These are phyloP conservation scores for Mucor irregularis DNA, from an alignment of 371 early-diverging fungal genomes.

Conservation along the genomic window DNA sequence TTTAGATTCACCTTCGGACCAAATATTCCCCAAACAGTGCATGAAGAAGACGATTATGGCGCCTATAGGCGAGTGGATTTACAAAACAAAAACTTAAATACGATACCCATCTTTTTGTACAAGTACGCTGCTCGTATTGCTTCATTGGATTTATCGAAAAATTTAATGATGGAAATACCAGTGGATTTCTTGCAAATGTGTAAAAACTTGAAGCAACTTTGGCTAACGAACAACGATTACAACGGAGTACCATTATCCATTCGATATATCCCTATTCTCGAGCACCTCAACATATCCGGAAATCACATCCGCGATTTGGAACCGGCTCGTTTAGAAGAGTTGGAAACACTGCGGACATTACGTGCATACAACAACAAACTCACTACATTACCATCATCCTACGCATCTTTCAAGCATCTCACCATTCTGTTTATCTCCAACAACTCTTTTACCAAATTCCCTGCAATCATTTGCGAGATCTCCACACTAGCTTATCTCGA, in stretches of 20 bases:
- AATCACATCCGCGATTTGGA: slow-evolving; percentile 71
- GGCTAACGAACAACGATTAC: slow-evolving; percentile 71
- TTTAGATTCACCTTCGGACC: slow-evolving; percentile 77
- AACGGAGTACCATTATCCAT: slow-evolving; percentile 61
- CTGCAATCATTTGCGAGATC: slow-evolving; percentile 48
- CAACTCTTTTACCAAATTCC: slow-evolving; percentile 70
- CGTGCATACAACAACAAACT: slow-evolving; percentile 76
- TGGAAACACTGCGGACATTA: slow-evolving; percentile 59
- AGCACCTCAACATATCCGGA: slow-evolving; percentile 72
- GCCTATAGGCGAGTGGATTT: slow-evolving; percentile 59
- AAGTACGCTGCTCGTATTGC: slow-evolving; percentile 62
- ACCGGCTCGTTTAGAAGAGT: slow-evolving; percentile 56
- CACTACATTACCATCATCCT: slow-evolving; percentile 58
- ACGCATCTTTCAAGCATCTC: slow-evolving; percentile 57
- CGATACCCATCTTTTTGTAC: slow-evolving; percentile 75
- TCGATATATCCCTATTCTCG: slow-evolving; percentile 56
- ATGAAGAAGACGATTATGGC: slow-evolving; percentile 38
- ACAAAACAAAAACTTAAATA: slow-evolving; percentile 58
- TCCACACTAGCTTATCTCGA: slow-evolving; percentile 69
- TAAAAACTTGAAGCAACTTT: slow-evolving; percentile 61
- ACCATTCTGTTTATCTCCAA: slow-evolving; percentile 73
- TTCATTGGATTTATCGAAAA: slow-evolving; percentile 75
- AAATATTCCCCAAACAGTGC: slow-evolving; percentile 50
- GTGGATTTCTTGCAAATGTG: slow-evolving; percentile 77
- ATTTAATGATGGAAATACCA: slow-evolving; percentile 68